Conservation (phyloP, 306 rosid species). For the Trichosanthes cucumerina region DNA sequence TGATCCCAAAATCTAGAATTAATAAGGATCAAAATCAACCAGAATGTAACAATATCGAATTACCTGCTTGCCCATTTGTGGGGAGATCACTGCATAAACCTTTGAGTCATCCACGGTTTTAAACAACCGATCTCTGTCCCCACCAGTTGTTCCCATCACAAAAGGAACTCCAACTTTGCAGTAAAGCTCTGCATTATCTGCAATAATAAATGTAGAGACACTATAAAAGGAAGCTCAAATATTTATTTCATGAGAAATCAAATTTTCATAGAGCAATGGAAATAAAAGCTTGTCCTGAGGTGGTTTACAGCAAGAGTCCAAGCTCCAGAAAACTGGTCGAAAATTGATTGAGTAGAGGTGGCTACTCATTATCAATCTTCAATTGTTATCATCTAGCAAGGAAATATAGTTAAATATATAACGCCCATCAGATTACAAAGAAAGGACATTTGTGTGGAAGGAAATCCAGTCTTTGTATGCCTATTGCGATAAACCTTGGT, state of each 20-base stretch:
- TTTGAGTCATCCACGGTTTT: constrained; percentile 67
- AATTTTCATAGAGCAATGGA: neutral
- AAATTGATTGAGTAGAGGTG: neutral
- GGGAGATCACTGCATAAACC: constrained; percentile 78
- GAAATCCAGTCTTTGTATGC: neutral
- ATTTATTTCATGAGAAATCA: neutral
- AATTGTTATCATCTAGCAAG: neutral
- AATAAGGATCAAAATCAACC: constrained; percentile 5
- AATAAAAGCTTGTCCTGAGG: neutral
- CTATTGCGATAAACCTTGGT: neutral
- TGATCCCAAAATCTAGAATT: neutral
- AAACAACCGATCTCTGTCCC: constrained; percentile 56
- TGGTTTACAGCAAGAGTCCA: neutral
- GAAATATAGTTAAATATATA: neutral
- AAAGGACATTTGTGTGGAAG: neutral
- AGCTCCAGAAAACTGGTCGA: neutral
- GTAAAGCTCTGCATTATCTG: constrained; percentile 79
- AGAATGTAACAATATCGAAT: neutral
- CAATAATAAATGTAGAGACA: neutral
- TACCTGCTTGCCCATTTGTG: constrained; percentile 97
- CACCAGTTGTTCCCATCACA: constrained; percentile 97
- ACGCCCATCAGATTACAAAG: neutral
- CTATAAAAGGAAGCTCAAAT: neutral
- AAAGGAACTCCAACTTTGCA: constrained; percentile 79
- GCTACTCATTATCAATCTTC: neutral